Conservation (phyloP, 2,329 filamentous ascomycete species). For the Zalaria sp. region DNA sequence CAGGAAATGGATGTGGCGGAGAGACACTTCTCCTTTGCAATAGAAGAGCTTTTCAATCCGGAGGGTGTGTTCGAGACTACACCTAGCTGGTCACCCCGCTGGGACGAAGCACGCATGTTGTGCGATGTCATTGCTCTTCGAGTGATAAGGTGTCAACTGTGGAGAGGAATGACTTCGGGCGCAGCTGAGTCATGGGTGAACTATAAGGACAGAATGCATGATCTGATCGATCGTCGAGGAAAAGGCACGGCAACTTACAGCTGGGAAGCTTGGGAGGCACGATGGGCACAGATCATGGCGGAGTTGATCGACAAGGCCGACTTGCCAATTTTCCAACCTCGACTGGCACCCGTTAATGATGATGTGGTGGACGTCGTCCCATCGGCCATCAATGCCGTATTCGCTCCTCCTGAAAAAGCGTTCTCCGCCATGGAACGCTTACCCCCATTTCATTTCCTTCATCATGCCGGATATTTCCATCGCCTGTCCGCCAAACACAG, state of each 20-base stretch:
- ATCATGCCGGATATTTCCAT: slow-evolving; percentile 50
- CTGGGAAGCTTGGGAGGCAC: slow-evolving; percentile 86
- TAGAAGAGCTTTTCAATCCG: slow-evolving; percentile 66
- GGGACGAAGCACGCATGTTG: slow-evolving; percentile 82
- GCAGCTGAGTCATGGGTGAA: slow-evolving; percentile 69
- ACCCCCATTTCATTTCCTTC: slow-evolving; percentile 44
- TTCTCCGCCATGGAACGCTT: slow-evolving; percentile 33
- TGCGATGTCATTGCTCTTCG: slow-evolving; percentile 72
- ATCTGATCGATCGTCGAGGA: slow-evolving; percentile 69
- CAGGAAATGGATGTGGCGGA: slow-evolving; percentile 83
- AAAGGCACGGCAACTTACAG: slow-evolving; percentile 81
- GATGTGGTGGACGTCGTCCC: neutral
- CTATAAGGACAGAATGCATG: slow-evolving; percentile 60
- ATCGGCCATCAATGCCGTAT: slow-evolving; percentile 15
- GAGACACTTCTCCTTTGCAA: slow-evolving; percentile 74
- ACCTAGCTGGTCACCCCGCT: slow-evolving; percentile 77
- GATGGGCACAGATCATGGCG: slow-evolving; percentile 50
- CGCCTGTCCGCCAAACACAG: slow-evolving; percentile 39
- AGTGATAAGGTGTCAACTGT: slow-evolving; percentile 68
- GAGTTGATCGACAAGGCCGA: slow-evolving; percentile 41
- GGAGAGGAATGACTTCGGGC: slow-evolving; percentile 62
- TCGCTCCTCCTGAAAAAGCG: slow-evolving; percentile 36
- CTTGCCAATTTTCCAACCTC: slow-evolving; percentile 27
- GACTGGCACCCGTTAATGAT: slow-evolving; percentile 1
- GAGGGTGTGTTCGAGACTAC: slow-evolving; percentile 75